Base-by-base conservation (phyloP, 306 rosid genomes). In the Rosa rugosa region DNA sequence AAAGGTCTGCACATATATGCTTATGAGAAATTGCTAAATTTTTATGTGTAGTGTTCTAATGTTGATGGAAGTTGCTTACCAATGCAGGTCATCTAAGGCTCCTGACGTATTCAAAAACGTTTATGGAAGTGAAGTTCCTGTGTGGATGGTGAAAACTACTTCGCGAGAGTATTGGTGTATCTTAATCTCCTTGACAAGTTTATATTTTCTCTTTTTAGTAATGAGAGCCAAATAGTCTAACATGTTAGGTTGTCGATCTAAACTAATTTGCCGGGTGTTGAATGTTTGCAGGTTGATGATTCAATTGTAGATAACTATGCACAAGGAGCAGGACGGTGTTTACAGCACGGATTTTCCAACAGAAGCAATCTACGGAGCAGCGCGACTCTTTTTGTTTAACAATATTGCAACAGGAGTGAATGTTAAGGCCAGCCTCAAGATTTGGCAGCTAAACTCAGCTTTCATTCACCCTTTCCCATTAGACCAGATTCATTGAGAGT, bases 281-380 rank as follows among this genome's bases (percentile, higher is more conserved):
- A 60, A 44, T 82, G 14, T 0, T 56, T 51, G 54, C 73, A 93
- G 97, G 97, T 91, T 40, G 98, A 93, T 75, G 97, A 93, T 85
- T 93, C 98, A 76, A 84, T 88, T 3, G 88, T 91, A 41, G 98
- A 93, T 77, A 88, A 94, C 82, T 93, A 89, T 84, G 94, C 79
- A 5, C 93, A 89, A 80, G 97, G 97, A 73, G 98, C 66, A 85
- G 98, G 83, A 84, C 67, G 8, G 94, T 87, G 70, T 89, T 93
- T 46, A 72, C 97, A 53, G 85, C 98, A 6, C 80, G 98, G 49
- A 73, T 93, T 50, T 93, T 70, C 98, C 98, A 18, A 93, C 98
- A 40, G 78, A 87, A 71, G 98, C 97, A 81, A 88, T 93, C 10
- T 91, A 89, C 83, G 94, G 93, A 53, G 90, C 93, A 42, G 93